These are phyloP conservation scores for Hortaea werneckii DNA, from an alignment of 2,329 filamentous ascomycete genomes.

Conservation along the genomic window DNA sequence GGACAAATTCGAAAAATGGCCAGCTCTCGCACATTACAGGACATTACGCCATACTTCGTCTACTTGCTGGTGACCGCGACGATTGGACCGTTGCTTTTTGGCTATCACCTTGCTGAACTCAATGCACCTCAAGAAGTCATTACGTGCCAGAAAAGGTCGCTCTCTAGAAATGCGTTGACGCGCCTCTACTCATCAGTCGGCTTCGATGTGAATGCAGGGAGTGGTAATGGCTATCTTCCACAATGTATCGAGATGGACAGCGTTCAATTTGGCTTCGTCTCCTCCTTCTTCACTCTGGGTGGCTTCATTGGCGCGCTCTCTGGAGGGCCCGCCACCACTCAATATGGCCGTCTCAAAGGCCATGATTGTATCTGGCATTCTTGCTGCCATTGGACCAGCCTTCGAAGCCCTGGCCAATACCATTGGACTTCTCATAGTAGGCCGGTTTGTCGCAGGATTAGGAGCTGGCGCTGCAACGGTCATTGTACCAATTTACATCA, in stretches of 20 bases:
- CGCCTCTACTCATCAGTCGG: slow-evolving; percentile 47
- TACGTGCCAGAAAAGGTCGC: slow-evolving; percentile 61
- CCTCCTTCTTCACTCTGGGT: slow-evolving; percentile 83
- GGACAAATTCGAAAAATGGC: background rate
- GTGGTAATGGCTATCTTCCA: slow-evolving; percentile 33
- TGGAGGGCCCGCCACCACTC: slow-evolving; percentile 68
- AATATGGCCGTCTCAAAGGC: slow-evolving; percentile 62
- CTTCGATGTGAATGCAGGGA: slow-evolving; percentile 39
- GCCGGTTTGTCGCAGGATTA: slow-evolving; percentile 69
- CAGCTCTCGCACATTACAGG: slow-evolving; percentile 21
- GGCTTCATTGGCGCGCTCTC: slow-evolving; percentile 74
- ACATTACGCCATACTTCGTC: slow-evolving; percentile 65
- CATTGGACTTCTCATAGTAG: slow-evolving; percentile 58
- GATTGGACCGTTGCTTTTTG: slow-evolving; percentile 84
- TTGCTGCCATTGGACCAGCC: slow-evolving; percentile 66
- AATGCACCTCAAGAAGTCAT: slow-evolving; percentile 93
- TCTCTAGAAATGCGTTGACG: slow-evolving; percentile 6
- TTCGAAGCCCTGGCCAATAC: slow-evolving; percentile 63
- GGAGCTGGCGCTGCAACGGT: slow-evolving; percentile 85
- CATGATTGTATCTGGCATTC: slow-evolving; percentile 66
- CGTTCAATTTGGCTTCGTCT: slow-evolving; percentile 72
- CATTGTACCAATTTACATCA: slow-evolving; percentile 88
- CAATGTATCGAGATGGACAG: slow-evolving; percentile 85
- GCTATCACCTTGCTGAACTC: slow-evolving; percentile 86
- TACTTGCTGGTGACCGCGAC: slow-evolving; percentile 67